A percentile compares a stretch with the other conserved stretches of the same genome.
Evolutionary conservation across 192 early-diverging fungal genomes (phyloP).

Genomic region (Backusella australiensis): DNA sequence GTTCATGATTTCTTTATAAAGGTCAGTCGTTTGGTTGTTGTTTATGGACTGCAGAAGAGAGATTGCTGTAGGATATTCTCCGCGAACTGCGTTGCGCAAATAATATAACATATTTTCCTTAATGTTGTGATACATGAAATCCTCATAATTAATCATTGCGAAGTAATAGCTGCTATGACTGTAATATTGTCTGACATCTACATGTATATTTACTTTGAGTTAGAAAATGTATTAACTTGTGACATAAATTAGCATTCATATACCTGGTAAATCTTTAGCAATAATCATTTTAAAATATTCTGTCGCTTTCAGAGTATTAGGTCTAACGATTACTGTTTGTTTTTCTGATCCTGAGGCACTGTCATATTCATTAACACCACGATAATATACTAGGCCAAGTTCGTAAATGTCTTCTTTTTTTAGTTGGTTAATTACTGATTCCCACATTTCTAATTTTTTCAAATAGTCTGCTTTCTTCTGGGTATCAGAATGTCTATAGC

Average conservation of each 20-base stretch:
- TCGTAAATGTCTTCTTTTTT: background rate
- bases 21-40: background rate
- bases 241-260: background rate
- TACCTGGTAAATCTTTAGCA: background rate
- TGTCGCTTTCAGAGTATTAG: background rate
- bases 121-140: background rate
- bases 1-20: background rate
- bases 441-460: background rate
- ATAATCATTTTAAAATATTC: background rate
- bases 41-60: background rate
- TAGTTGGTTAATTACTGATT: background rate
- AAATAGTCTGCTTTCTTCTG: background rate
- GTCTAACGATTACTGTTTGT: too few species aligned
- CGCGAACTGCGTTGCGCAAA: background rate
- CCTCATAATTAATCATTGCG: too few species aligned
- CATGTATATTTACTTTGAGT: background rate
- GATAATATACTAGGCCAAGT: background rate
- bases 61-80: background rate
- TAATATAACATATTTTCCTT: background rate
- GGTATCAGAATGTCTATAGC: too few species aligned
- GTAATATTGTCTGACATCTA: background rate
- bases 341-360: background rate
- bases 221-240: background rate
- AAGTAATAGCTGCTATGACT: background rate
- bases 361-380: background rate